phyloP scores from a whole-genome alignment of 2,329 filamentous ascomycete genomes.

The Xylaria digitata region DNA sequence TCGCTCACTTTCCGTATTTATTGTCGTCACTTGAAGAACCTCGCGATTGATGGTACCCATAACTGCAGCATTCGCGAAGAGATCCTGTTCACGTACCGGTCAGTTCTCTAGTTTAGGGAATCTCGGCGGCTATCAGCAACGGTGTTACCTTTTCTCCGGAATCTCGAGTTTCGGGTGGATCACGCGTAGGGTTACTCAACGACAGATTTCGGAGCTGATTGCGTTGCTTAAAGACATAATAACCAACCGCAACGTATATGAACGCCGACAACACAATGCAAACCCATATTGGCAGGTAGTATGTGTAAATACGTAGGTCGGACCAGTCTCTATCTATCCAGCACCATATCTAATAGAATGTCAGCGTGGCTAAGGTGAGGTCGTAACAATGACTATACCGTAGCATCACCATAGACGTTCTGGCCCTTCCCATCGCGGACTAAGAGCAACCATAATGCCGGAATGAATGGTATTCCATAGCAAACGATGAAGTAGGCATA shows the following conservation, averaged over 20 bases:
- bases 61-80: slow-evolving; percentile 48
- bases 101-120: background rate
- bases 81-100: slow-evolving; percentile 40
- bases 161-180: slow-evolving; percentile 43
- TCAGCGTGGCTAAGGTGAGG: slow-evolving; percentile 29
- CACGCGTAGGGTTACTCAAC: slow-evolving; percentile 54
- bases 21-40: slow-evolving; percentile 49
- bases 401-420: slow-evolving; percentile 66
- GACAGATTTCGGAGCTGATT: slow-evolving; percentile 64
- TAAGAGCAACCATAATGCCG: slow-evolving; percentile 73
- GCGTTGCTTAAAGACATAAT: slow-evolving; percentile 68
- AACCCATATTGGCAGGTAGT: slow-evolving; percentile 71
- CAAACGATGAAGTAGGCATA: slow-evolving; percentile 76
- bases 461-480: slow-evolving; percentile 77
- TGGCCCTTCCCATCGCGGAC: slow-evolving; percentile 56
- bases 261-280: slow-evolving; percentile 66
- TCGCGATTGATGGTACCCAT: slow-evolving; percentile 50
- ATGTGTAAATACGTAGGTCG: slow-evolving; percentile 68
- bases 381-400: slow-evolving; percentile 54
- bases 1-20: slow-evolving; percentile 45
- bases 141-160: slow-evolving; percentile 50
- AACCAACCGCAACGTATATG: slow-evolving; percentile 68
- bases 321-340: slow-evolving; percentile 69
- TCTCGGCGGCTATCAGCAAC: background rate
- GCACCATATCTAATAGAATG: slow-evolving; percentile 65